Percentiles rank a stretch among this genome's conserved stretches.
phyloP scores from a whole-genome alignment of 2,329 filamentous ascomycete genomes.

The Neopestalotiopsis rosae region DNA sequence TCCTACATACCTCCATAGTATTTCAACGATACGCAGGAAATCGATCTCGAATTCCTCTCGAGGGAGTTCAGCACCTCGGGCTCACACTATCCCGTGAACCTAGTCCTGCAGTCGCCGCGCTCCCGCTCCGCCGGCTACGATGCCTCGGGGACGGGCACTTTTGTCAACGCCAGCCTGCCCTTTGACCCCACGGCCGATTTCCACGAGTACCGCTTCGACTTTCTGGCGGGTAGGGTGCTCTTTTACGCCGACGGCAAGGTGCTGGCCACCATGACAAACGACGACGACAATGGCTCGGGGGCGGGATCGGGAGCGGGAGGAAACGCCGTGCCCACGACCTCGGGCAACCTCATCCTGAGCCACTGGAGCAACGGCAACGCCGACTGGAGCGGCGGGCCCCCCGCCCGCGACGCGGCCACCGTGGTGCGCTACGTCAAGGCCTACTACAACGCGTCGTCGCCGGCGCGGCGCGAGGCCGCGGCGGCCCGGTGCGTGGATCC shows the following conservation, averaged over 20 bases:
- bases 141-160: conserved; percentile 64
- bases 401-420: conserved; percentile 64
- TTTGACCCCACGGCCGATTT: conserved; percentile 71
- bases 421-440: conserved; percentile 74
- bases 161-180: conserved; percentile 60
- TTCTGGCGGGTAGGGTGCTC: conserved; percentile 62
- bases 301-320: no score
- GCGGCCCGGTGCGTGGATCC: conserved; percentile 46
- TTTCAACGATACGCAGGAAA: conserved; percentile 79
- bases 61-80: conserved; percentile 60
- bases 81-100: conserved; percentile 66
- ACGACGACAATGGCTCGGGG: conserved; percentile 37
- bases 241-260: conserved; percentile 72
- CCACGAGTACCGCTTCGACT: conserved; percentile 84
- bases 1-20: conserved; percentile 55
- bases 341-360: conserved; percentile 72
- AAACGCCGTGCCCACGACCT: conserved; percentile 58
- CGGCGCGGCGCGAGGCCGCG: conserved; percentile 44
- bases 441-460: conserved; percentile 76
- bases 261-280: conserved; percentile 56
- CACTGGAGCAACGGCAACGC: conserved; percentile 82
- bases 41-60: conserved; percentile 82
- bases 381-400: conserved; percentile 75
- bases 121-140: conserved; percentile 66
- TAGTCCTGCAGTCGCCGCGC: conserved; percentile 74